Evolutionary conservation across 2,329 filamentous ascomycete genomes (phyloP).

Genomic region (Dichotomopilus funicola): DNA sequence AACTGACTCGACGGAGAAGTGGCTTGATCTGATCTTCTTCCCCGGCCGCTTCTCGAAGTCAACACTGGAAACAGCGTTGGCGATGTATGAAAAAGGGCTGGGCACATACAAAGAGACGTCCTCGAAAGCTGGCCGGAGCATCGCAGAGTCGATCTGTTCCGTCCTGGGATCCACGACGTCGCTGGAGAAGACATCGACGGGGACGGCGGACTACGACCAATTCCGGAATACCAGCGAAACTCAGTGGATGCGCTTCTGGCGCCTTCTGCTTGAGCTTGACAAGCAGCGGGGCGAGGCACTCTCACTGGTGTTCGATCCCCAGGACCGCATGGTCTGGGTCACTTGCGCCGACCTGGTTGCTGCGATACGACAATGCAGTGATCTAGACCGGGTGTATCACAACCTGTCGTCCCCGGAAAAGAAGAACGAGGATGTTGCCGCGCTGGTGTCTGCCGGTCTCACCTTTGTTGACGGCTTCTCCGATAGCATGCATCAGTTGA

Average conservation of each 20-base stretch:
- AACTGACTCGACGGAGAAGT: slow-evolving; percentile 70
- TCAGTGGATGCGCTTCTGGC: slow-evolving; percentile 88
- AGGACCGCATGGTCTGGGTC: slow-evolving; percentile 71
- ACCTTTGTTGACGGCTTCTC: slow-evolving; percentile 66
- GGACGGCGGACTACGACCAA: slow-evolving; percentile 66
- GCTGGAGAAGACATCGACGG: slow-evolving; percentile 54
- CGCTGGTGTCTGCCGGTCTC: slow-evolving; percentile 62
- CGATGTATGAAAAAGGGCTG: slow-evolving; percentile 68
- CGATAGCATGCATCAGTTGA: slow-evolving; percentile 60
- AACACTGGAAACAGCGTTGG: slow-evolving; percentile 75
- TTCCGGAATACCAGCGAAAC: slow-evolving; percentile 68
- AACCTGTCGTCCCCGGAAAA: slow-evolving; percentile 54
- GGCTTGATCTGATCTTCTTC: slow-evolving; percentile 75
- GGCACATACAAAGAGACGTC: slow-evolving; percentile 35
- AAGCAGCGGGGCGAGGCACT: slow-evolving; percentile 78
- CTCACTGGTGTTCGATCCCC: slow-evolving; percentile 66
- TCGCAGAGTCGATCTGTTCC: slow-evolving; percentile 71
- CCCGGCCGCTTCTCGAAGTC: slow-evolving; percentile 75
- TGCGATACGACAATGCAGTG: slow-evolving; percentile 71
- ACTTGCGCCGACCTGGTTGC: slow-evolving; percentile 76
- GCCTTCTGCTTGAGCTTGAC: slow-evolving; percentile 78
- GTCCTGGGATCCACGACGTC: slow-evolving; percentile 64
- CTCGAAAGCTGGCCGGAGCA: slow-evolving; percentile 44
- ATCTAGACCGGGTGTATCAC: slow-evolving; percentile 66
- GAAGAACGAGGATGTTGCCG: slow-evolving; percentile 47